These are phyloP conservation scores for Tricholoma matsutake DNA, from an alignment of 768 basidiomycete genomes.

Conservation along the genomic window DNA sequence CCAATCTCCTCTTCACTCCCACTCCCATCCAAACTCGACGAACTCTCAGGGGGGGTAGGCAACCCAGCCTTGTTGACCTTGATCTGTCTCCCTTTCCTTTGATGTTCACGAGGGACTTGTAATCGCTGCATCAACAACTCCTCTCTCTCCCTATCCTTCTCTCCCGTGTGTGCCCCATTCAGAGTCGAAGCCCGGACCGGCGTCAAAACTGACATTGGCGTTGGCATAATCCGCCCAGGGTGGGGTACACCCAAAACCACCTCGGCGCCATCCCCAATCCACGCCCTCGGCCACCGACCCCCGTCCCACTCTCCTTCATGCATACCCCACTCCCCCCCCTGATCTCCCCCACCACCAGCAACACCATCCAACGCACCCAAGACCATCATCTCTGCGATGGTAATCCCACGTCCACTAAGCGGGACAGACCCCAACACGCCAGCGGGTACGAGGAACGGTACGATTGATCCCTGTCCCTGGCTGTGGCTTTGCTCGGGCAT, in stretches of 20 bases:
- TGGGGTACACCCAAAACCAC: background rate
- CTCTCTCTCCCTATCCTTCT: background rate
- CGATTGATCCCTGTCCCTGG: background rate
- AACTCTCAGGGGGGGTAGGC: conserved; percentile 15
- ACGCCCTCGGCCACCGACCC: conserved; percentile 17
- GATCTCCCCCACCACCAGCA: conserved; percentile 4
- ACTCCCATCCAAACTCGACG: conserved; percentile 4
- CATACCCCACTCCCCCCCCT: background rate
- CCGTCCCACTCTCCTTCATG: conserved; percentile 1
- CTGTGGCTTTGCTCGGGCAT: background rate
- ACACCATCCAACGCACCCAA: conserved; percentile 25
- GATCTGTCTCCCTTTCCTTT: background rate
- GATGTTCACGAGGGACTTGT: background rate
- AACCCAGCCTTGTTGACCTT: conserved; percentile 12
- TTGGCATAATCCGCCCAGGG: no score
- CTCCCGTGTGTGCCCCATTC: background rate
- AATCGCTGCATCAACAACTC: background rate
- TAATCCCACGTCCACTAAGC: conserved; percentile 3
- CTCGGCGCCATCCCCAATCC: conserved; percentile 11
- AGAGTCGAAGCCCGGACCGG: background rate
- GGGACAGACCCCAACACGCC: conserved; percentile 8
- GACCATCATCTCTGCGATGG: conserved; percentile 28
- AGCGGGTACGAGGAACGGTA: conserved; percentile 13
- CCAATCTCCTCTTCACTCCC: background rate
- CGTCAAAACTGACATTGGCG: no score